Evolutionary conservation across 768 basidiomycete genomes (phyloP).

Genomic region (Rhizopogon roseolus): DNA sequence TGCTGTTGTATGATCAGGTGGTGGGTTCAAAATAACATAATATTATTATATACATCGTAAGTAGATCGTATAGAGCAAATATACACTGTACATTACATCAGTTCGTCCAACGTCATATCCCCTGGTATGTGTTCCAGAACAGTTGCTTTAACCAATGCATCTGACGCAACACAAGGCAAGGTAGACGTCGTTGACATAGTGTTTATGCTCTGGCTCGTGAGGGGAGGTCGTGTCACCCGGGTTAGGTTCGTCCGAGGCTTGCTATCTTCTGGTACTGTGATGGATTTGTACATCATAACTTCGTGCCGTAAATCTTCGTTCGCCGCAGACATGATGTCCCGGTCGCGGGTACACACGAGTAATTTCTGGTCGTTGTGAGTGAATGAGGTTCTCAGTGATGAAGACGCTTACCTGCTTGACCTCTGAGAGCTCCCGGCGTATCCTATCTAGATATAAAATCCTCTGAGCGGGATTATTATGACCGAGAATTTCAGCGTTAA

Average conservation of each 20-base stretch:
- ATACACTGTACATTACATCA: constrained; percentile 18
- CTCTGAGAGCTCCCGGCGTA: constrained; percentile 75
- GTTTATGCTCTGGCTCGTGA: constrained; percentile 40
- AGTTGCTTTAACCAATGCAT: constrained; percentile 6
- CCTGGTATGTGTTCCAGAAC: constrained; percentile 31
- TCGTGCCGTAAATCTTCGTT: constrained; percentile 49
- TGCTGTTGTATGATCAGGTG: no score
- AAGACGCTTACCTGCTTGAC: constrained; percentile 63
- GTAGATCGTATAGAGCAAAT: constrained; percentile 6
- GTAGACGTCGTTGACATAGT: background rate
- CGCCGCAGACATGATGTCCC: constrained; percentile 37
- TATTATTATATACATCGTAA: constrained; percentile 8
- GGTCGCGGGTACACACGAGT: constrained; percentile 40
- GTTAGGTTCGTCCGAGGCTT: constrained; percentile 51
- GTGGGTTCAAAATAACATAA: constrained; percentile 15
- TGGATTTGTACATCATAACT: constrained; percentile 57
- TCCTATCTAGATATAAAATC: constrained; percentile 82
- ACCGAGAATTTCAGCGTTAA: constrained; percentile 83
- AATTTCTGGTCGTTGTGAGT: constrained; percentile 37
- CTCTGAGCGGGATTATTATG: constrained; percentile 83
- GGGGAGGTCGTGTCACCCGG: constrained; percentile 41
- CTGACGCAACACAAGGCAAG: constrained; percentile 1
- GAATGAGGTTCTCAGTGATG: background rate
- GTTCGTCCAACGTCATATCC: constrained; percentile 51
- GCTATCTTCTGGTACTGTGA: constrained; percentile 40